Base-by-base conservation (phyloP, 495 filamentous ascomycete genomes). In the Cetradonia linearis region DNA sequence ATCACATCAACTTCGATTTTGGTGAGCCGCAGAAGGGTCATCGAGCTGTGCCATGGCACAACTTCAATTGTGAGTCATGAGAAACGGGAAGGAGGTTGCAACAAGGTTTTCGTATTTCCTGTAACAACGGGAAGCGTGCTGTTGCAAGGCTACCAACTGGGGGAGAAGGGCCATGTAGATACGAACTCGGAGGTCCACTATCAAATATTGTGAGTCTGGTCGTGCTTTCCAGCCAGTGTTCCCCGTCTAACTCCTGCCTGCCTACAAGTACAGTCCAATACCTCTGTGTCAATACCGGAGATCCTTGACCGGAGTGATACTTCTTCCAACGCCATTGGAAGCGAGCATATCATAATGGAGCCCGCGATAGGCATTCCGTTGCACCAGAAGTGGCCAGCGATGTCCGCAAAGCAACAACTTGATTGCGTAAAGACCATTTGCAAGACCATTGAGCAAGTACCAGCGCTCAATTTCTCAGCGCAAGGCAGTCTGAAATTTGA, bases 171-270 rank as follows among this genome's bases (percentile, higher is more conserved):
- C 72, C 71, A 14, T 42, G 68, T 31, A 67, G 60, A 60, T 61
- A 76, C 73, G 14, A 69, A 70, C 53, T 77, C 76, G 9, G 74
- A 77, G 67, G 75, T 77, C 76, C 34, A 78, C 75, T 13, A 77
- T 77, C 49, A 66, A 58, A 61, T 77, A 77, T 56, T 49, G 74
- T 78, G 66, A 66, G 70, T 52, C 46, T 60, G 52, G 25, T 14
- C n/a, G 3, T 3, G 18, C 49, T 30, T 44, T 30, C 0, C 20
- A 9, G 44, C 48, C n/a, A 25, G 36, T 58, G 31, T 53, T 36
- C 38, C 50, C 56, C 31, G 31, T 64, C 59, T 62, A 23, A 58
- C 40, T 49, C 61, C 62, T 23, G 48, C 55, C 63, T 46, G 48
- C 57, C 8, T 44, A 2, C 58, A 63, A 77, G 72, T 77, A 46